Conservation (phyloP, 2,329 filamentous ascomycete genomes). For the Orbilia brochopaga region DNA sequence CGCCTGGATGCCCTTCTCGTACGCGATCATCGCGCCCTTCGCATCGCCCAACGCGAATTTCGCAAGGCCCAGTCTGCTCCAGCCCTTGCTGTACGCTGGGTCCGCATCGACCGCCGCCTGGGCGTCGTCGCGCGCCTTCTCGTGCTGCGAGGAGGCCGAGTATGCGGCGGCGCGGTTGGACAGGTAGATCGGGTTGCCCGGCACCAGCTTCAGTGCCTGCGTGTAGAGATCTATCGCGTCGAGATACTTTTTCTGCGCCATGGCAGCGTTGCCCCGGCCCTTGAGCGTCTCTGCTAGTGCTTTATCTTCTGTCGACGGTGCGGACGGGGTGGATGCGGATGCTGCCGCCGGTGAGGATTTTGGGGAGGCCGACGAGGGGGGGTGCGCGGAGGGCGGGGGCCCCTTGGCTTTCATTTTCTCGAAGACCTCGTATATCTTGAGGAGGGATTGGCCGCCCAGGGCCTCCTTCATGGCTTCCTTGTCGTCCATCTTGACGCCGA, state of each 20-base stretch:
- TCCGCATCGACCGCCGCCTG: constrained; percentile 88
- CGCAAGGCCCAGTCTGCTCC: constrained; percentile 90
- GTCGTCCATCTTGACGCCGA: constrained; percentile 89
- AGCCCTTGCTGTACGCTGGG: constrained; percentile 94
- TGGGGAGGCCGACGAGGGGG: constrained; percentile 59
- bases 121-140: constrained; percentile 81
- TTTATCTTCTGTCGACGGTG: constrained; percentile 65
- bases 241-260: constrained; percentile 90
- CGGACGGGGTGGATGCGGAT: constrained; percentile 52
- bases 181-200: constrained; percentile 92
- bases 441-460: constrained; percentile 82
- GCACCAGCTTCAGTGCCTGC: constrained; percentile 78
- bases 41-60: constrained; percentile 90
- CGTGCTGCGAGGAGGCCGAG: constrained; percentile 82
- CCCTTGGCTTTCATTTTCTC: constrained; percentile 84
- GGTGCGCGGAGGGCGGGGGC: constrained; percentile 57
- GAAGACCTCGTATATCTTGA: constrained; percentile 92
- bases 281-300: constrained; percentile 87
- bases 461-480: constrained; percentile 74
- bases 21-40: constrained; percentile 91
- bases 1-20: constrained; percentile 87
- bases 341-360: constrained; percentile 55
- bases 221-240: constrained; percentile 85
- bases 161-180: constrained; percentile 96
- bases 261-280: constrained; percentile 87